Evolutionary conservation across 257 asterid genomes (phyloP), one percentile per base, ranked within the genome.

Genomic region (Solanum microdontum): DNA sequence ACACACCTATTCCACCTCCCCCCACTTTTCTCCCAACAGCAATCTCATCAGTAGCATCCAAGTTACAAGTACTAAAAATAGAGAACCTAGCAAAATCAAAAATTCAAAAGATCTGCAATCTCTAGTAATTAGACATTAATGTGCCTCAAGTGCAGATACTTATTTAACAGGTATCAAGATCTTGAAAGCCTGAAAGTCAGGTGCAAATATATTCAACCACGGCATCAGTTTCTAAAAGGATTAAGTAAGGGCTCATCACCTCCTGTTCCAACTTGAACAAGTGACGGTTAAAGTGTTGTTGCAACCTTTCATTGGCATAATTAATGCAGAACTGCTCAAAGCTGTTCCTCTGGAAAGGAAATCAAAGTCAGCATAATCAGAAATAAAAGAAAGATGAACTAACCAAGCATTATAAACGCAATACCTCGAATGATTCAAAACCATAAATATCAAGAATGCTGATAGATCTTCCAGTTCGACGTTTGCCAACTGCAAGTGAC

Each of bases 371-470:
- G n/a, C 40, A 69, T 58, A 36, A 69, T 39, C 51, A 87, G 77
- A 28, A 62, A 73, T 84, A 34, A 86, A 75, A 82, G 64, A 51
- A 86, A 69, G 28, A 88, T 66, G 76, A 51, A 36, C 51, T 64
- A 26, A 84, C 70, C 69, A 55, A 83, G 74, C 74, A 88, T 79
- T 79, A 84, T 23, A 60, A 80, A 85, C 43, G 86, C 80, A 89
- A 77, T 88, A 96, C 99, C 96, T 94, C 96, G 93, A 97, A 97
- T 70, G 99, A 96, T 92, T 97, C 99, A 90, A 97, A 97, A 77
- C 99, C 99, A 86, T 97, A 97, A 83, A 97, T 97, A 93, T 97
- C 99, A 55, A 97, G 98, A 90, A 97, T 95, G 91, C 98, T 97
- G 89, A 97, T 97, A 86, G 99, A 96, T 91, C 99, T 95, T 88